phyloP scores from a whole-genome alignment of 2,329 filamentous ascomycete genomes.

The Verticillium nubilum region DNA sequence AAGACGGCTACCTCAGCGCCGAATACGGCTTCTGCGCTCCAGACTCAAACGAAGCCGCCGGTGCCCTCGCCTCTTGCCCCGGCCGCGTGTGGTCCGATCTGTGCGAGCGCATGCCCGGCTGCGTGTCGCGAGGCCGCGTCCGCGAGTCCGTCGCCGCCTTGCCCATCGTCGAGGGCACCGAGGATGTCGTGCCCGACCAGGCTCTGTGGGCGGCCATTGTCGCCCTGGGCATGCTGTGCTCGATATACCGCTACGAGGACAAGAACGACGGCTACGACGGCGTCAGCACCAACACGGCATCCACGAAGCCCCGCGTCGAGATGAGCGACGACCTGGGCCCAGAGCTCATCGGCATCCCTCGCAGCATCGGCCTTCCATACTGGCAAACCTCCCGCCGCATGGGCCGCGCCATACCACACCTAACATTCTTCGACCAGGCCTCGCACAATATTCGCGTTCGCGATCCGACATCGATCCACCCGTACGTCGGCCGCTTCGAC shows the following conservation, averaged over 20 bases:
- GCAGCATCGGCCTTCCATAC: constrained; percentile 42
- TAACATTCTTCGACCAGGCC: constrained; percentile 47
- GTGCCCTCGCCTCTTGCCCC: constrained; percentile 38
- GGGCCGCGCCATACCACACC: constrained; percentile 45
- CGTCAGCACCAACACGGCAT: constrained; percentile 27
- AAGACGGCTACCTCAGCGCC: constrained; percentile 44
- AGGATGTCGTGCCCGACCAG: constrained; percentile 42
- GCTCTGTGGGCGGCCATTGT: constrained; percentile 50
- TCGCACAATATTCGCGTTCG: constrained; percentile 47
- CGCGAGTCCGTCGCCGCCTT: constrained; percentile 42
- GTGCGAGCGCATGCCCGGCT: constrained; percentile 47
- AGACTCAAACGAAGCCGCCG: constrained; percentile 42
- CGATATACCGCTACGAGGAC: constrained; percentile 48
- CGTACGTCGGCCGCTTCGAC: constrained; percentile 45
- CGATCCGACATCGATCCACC: constrained; percentile 40
- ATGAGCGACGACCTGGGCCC: constrained; percentile 46
- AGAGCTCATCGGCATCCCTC: constrained; percentile 42
- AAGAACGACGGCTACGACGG: constrained; percentile 46
- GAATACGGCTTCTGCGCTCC: constrained; percentile 47
- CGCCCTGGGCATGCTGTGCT: constrained; percentile 45
- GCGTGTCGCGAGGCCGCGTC: constrained; percentile 42
- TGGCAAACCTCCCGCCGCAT: constrained; percentile 44
- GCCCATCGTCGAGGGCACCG: constrained; percentile 41
- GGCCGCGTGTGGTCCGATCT: constrained; percentile 51
- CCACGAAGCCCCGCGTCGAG: constrained; percentile 28